Evolutionary conservation across 2,329 filamentous ascomycete species (phyloP), one percentile per base, ranked within the genome.

Genomic region (Penicillium crustosum): DNA sequence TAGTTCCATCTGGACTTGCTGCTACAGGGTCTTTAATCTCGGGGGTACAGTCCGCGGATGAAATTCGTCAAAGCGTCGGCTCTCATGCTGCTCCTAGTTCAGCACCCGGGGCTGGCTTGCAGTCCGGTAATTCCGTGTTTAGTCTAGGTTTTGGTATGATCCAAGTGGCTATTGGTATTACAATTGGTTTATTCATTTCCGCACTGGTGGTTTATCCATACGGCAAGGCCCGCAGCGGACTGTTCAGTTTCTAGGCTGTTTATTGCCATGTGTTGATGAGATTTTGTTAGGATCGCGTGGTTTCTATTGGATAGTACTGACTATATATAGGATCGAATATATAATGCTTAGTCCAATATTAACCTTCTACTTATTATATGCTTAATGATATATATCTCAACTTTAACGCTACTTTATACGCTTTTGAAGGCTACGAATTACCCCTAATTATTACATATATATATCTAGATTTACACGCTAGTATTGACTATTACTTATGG

Each of bases 1-100:
- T 85, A 59, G 83, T 87, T 1, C 84, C 84, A 0, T 83, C 79
- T 6, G 84, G 84, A 2, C 73, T 87, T 6, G 81, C 83, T 4
- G 82, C 84, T 0, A 78, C 78, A 31, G 84, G 84, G 0, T 81
- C 77, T n/a, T 71, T 86, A 21, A 78, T 86, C 5, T 77, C 78
- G 2, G 83, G 84, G 17, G 76, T 86, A 39, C 78, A 78, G 8
- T 81, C 78, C 9, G 83, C 84, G 2, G 78, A 86, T 63, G 77
- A 83, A 63, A 82, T 84, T 57, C 78, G 65, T 6, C 60, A 66
- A 21, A 71, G 64, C 27, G 15, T 67, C 5, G 60, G 62, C 7
- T 61, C 64, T 6, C 59, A 65, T 41, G 41, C 38, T 6, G 6
- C 15, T 3, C 19, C 49, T 5, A 65, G 57, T 25, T 58, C 49